Conservation (phyloP, 495 filamentous ascomycete species). For the Emericellopsis terricola region DNA sequence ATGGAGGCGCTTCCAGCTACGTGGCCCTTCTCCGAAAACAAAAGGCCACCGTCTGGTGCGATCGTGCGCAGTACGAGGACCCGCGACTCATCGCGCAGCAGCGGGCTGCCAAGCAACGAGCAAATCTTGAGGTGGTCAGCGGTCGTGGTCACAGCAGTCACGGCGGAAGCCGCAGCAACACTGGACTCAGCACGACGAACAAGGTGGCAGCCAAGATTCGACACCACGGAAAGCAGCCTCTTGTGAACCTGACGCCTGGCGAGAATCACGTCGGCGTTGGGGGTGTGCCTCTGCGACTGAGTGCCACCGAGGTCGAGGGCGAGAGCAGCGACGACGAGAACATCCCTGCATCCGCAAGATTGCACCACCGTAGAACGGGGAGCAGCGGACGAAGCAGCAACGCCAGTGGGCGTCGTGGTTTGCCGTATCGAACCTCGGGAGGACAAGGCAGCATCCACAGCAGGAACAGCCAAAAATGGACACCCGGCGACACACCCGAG, state of each 20-base stretch:
- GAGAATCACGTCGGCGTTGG: conserved; percentile 52
- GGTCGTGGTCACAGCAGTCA: conserved; percentile 8
- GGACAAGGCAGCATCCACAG: conserved; percentile 7
- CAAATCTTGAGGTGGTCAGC: conserved; percentile 62
- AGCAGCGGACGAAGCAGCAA: conserved; percentile 64
- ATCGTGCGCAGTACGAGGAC: conserved; percentile 85
- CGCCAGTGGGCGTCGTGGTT: conserved; percentile 44
- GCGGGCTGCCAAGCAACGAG: conserved; percentile 64
- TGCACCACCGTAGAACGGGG: conserved; percentile 54
- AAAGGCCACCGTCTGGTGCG: conserved; percentile 98
- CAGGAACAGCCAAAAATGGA: conserved; percentile 30
- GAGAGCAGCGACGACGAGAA: conserved; percentile 64
- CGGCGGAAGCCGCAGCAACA: conserved; percentile 35
- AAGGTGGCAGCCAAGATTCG: conserved; percentile 58
- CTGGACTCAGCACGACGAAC: conserved; percentile 31
- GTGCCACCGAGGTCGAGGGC: conserved; percentile 85
- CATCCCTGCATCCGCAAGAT: conserved; percentile 24
- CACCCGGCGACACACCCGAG: conserved; percentile 50
- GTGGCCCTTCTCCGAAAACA: conserved; percentile 89
- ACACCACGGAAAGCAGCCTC: conserved; percentile 56
- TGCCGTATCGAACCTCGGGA: conserved; percentile 33
- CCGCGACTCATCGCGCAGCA: conserved; percentile 65
- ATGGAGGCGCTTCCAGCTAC: conserved; percentile 50
- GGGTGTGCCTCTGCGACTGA: conserved; percentile 75
- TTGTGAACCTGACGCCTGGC: conserved; percentile 51